Evolutionary conservation across 768 basidiomycete genomes (phyloP), one percentile per base, ranked within the genome.

Genomic region (Lenzites betulinus): DNA sequence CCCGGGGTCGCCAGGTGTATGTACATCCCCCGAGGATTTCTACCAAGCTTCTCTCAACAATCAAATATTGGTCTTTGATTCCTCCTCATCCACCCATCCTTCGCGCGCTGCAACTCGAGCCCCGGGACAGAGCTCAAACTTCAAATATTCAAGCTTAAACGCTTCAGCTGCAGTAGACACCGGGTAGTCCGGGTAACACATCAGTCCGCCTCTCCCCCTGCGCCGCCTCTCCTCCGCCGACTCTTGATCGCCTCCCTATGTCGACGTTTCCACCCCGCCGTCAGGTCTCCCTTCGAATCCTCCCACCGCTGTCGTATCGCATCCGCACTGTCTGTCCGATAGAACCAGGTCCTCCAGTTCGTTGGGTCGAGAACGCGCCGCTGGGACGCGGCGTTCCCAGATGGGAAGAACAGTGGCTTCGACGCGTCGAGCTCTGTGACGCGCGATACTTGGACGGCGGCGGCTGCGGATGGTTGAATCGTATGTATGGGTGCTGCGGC

Each of bases 231-330:
- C 60, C 87, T 75, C 64, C 82, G 75, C 64, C 79, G 80, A 25
- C 82, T 77, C 73, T 91, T 91, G 48, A 83, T 81, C 15, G 90
- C 92, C 68, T 93, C 92, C 59, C 86, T 81, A 73, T 84, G 86
- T 48, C 89, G 74, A 68, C 83, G 83, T 75, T 90, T 92, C 91
- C 92, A 93, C 50, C 84, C 88, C 61, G 73, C 77, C 54, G 92
- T 93, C 71, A 93, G 71, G 54, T 85, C 83, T 0, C 77, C 79
- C 67, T 86, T 88, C 47, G 77, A 74, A n/a, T 76, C 81, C 67
- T 93, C 91, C 90, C 92, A 93, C 53, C 78, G 73, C 63, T 79
- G 78, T 50, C 81, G 78, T 36, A 91, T 88, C 66, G 86, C 84
- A n/a, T 84, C 83, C 39, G 80, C 78, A 16, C 76, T 80, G 58